These are phyloP conservation scores for Saccharomyces paradoxus DNA, from an alignment of 805 yeast genomes.

Conservation along the genomic window DNA sequence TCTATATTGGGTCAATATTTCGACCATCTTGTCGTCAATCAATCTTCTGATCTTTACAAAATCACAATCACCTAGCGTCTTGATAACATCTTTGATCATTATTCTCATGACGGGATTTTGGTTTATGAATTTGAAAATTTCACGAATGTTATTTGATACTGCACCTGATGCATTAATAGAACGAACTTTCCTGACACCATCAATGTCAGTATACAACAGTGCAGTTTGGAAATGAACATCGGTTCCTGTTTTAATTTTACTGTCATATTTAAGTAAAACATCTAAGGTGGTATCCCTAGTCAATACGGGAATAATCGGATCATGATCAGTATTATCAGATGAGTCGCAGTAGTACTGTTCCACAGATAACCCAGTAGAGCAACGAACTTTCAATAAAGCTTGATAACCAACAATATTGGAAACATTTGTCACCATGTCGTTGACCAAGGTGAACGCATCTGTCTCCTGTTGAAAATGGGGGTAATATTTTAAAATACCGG, in stretches of 20 bases:
- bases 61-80: conserved; percentile 35
- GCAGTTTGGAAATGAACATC: conserved; percentile 93
- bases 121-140: conserved; percentile 72
- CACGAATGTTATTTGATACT: conserved; percentile 63
- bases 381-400: conserved; percentile 74
- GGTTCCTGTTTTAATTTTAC: conserved; percentile 49
- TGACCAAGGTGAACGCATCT: conserved; percentile 60
- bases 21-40: conserved; percentile 45
- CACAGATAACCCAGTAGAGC: conserved; percentile 81
- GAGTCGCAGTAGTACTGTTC: conserved; percentile 62
- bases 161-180: conserved; percentile 80
- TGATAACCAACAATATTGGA: conserved; percentile 58
- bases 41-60: conserved; percentile 43
- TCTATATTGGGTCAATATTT: conserved; percentile 54
- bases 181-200: conserved; percentile 75
- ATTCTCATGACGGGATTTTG: conserved; percentile 56
- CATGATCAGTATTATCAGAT: conserved; percentile 37
- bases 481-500: conserved; percentile 63
- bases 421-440: conserved; percentile 50
- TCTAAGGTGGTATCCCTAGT: conserved; percentile 57
- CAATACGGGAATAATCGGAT: conserved; percentile 64
- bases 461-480: conserved; percentile 56
- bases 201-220: conserved; percentile 65
- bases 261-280: conserved; percentile 69
- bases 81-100: conserved; percentile 42